A percentile compares a stretch with the other conserved stretches of the same genome.
Conservation (phyloP, 208 protist species). For the Trichomonas gallinae region DNA sequence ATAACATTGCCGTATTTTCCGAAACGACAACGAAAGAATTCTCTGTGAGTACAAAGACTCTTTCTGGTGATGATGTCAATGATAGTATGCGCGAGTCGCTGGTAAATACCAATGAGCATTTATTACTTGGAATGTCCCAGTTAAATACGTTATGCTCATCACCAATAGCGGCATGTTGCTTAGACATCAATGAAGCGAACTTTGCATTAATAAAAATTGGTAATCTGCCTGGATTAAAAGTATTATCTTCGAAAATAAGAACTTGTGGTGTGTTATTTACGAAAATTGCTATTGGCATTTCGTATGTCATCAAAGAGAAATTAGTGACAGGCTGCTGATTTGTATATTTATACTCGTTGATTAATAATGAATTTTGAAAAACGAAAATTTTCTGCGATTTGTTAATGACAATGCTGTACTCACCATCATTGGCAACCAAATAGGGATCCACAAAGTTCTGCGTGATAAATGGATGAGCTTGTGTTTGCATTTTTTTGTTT, state of each 20-base stretch:
- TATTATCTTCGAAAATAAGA: neutral
- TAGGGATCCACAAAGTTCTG: neutral
- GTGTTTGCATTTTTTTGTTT: neutral
- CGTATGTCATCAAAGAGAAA: neutral
- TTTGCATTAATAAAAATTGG: neutral
- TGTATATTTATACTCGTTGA: neutral
- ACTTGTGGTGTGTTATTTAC: neutral
- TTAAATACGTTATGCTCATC: neutral
- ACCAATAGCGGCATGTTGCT: neutral
- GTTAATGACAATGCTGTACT: neutral
- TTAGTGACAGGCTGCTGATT: neutral
- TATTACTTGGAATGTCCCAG: neutral
- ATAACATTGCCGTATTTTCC: neutral
- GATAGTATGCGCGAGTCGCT: neutral
- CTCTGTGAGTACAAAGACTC: neutral
- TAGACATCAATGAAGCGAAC: neutral
- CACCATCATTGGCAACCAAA: neutral
- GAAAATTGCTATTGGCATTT: neutral
- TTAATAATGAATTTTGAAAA: neutral
- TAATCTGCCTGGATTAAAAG: neutral
- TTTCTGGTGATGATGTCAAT: neutral
- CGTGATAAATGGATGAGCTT: neutral
- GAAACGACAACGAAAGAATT: neutral
- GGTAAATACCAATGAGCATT: neutral
- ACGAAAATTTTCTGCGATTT: neutral